Percentiles rank a stretch among this genome's conserved stretches.
Conservation (phyloP, 495 filamentous ascomycete genomes). For the Hypoxylon subgilvum region DNA sequence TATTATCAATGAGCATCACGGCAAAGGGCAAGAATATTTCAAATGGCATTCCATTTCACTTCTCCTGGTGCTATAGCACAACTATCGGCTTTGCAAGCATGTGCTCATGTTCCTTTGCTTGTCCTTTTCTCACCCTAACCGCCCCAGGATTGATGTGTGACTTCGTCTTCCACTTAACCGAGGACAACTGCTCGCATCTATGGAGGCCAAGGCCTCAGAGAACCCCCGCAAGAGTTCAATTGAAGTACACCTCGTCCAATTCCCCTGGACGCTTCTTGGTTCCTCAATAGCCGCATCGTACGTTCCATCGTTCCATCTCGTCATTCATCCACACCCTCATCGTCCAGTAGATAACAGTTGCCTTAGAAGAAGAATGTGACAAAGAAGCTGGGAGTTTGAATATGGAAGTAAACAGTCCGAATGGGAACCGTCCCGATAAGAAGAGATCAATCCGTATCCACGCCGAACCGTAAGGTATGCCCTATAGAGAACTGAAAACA, state of each 20-base stretch:
- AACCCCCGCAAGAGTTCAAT: neutral
- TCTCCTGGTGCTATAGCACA: conserved; percentile 19
- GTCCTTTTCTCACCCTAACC: neutral
- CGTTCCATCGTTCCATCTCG: conserved; percentile 21
- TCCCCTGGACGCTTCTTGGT: conserved; percentile 1
- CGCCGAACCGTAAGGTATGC: conserved; percentile 39
- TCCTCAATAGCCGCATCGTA: neutral
- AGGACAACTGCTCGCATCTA: conserved; percentile 1
- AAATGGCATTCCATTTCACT: conserved; percentile 19
- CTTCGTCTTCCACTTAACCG: conserved; percentile 6
- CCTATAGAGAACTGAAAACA: conserved; percentile 27
- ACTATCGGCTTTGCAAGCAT: conserved; percentile 4
- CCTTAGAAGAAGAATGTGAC: conserved; percentile 14
- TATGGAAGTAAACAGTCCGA: conserved; percentile 12
- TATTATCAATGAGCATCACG: neutral
- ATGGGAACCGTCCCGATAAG: conserved; percentile 7
- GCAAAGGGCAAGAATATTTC: neutral
- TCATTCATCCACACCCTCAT: conserved; percentile 17
- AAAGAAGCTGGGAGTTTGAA: conserved; percentile 27
- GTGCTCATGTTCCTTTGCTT: neutral
- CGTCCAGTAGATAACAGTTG: conserved; percentile 11
- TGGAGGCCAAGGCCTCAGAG: neutral
- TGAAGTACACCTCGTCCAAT: neutral
- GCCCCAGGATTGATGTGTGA: neutral
- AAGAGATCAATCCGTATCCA: conserved; percentile 18